These are phyloP conservation scores for Paecilomyces fulvus DNA, from an alignment of 2,329 filamentous ascomycete species.

Conservation along the genomic window DNA sequence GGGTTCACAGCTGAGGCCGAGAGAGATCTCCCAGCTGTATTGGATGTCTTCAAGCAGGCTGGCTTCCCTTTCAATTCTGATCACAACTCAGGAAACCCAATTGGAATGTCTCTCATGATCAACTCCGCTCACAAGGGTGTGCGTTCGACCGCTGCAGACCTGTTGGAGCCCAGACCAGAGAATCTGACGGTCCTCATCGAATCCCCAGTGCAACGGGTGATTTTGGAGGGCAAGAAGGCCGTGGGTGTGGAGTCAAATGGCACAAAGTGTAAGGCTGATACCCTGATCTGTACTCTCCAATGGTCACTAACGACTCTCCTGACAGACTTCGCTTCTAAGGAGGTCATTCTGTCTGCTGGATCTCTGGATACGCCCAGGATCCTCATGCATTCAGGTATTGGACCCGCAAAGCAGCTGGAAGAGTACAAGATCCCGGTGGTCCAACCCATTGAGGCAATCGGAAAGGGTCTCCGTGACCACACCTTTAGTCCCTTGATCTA, in stretches of 20 bases:
- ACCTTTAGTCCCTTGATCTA: constrained; percentile 24
- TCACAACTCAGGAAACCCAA: constrained; percentile 50
- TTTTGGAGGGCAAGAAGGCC: constrained; percentile 39
- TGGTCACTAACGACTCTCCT: neutral
- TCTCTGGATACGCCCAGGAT: constrained; percentile 34
- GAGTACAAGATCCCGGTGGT: constrained; percentile 34
- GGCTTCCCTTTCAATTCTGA: constrained; percentile 46
- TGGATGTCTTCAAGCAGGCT: constrained; percentile 42
- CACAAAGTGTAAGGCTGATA: constrained; percentile 26
- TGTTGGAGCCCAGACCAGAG: constrained; percentile 35
- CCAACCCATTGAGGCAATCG: constrained; percentile 33
- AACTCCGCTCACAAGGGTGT: constrained; percentile 43
- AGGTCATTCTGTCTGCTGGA: constrained; percentile 34
- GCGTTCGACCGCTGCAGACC: constrained; percentile 45
- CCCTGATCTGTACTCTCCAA: neutral
- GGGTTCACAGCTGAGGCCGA: constrained; percentile 45
- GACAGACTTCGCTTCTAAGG: constrained; percentile 25
- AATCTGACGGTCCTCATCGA: constrained; percentile 49
- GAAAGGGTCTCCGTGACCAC: constrained; percentile 41
- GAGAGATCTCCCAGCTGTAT: constrained; percentile 36
- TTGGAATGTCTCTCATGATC: constrained; percentile 47
- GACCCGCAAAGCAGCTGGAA: constrained; percentile 34
- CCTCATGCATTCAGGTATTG: constrained; percentile 43
- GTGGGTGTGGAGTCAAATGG: constrained; percentile 39
- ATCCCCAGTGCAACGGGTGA: constrained; percentile 39